Evolutionary conservation across 305 asterid species (phyloP).

Genomic region (Rubia peregrina): DNA sequence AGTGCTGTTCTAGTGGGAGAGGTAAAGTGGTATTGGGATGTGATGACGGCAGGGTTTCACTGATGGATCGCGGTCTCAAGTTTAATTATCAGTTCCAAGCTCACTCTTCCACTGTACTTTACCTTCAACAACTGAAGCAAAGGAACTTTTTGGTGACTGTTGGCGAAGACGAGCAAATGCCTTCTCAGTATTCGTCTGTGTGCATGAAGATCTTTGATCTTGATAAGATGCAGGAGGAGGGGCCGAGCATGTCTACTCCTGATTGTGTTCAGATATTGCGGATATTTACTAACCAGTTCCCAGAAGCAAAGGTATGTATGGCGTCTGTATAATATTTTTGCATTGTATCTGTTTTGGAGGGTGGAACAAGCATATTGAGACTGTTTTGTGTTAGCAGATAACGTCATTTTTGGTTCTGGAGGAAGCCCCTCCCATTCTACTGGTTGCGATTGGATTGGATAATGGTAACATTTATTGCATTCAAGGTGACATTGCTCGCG

Average conservation of each 20-base stretch:
- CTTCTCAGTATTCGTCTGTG: slow-evolving; percentile 55
- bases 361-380: not conserved
- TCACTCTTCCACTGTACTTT: slow-evolving; percentile 76
- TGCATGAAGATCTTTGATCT: slow-evolving; percentile 88
- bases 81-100: slow-evolving; percentile 68
- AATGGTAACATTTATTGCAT: slow-evolving; percentile 91
- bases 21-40: slow-evolving; percentile 72
- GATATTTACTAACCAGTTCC: slow-evolving; percentile 75
- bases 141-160: slow-evolving; percentile 77
- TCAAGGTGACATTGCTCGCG: slow-evolving; percentile 98
- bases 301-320: slow-evolving; percentile 71
- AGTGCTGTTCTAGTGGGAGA: slow-evolving; percentile 79
- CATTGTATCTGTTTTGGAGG: not conserved
- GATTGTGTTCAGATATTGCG: slow-evolving; percentile 84
- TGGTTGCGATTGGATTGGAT: slow-evolving; percentile 87
- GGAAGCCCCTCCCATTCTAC: slow-evolving; percentile 89
- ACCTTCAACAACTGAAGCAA: slow-evolving; percentile 98
- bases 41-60: slow-evolving; percentile 61
- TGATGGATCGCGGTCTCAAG: slow-evolving; percentile 79
- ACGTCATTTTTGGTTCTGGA: slow-evolving; percentile 77
- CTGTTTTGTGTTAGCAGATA: slow-evolving; percentile 45
- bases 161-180: slow-evolving; percentile 86
- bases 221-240: slow-evolving; percentile 78
- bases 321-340: not conserved
- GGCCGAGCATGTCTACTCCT: slow-evolving; percentile 65